Evolutionary conservation across 169 alveolate species (phyloP).

Genomic region (Plasmodium vivax): DNA sequence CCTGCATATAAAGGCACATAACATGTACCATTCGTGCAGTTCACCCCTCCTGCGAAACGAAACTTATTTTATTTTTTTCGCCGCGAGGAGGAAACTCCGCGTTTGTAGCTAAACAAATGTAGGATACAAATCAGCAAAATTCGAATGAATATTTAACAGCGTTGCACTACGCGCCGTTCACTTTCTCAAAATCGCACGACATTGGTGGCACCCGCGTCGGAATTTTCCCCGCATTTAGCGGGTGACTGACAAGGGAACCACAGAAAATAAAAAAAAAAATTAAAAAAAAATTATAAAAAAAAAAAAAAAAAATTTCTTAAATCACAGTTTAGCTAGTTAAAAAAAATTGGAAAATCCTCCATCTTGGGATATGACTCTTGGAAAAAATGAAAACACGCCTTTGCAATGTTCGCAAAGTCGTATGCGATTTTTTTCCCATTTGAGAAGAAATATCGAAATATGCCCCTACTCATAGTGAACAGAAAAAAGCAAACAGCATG

Average conservation of each 20-base stretch:
- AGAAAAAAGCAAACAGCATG: constrained; percentile 14
- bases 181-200: neutral
- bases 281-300: neutral
- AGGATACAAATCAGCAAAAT: neutral
- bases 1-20: neutral
- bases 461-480: neutral
- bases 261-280: neutral
- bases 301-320: neutral
- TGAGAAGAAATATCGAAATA: neutral
- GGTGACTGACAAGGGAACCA: neutral
- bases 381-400: neutral
- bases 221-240: neutral
- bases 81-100: neutral
- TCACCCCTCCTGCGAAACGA: neutral
- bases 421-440: neutral
- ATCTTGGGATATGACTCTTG: neutral
- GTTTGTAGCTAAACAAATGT: neutral
- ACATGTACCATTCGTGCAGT: neutral
- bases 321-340: neutral
- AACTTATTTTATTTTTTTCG: neutral
- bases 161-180: neutral
- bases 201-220: neutral
- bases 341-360: neutral
- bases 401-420: neutral
- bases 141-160: neutral